Percentiles rank a stretch among this genome's conserved stretches.
phyloP scores from a whole-genome alignment of 2,329 filamentous ascomycete species.

The Epichloe brachyelytri region DNA sequence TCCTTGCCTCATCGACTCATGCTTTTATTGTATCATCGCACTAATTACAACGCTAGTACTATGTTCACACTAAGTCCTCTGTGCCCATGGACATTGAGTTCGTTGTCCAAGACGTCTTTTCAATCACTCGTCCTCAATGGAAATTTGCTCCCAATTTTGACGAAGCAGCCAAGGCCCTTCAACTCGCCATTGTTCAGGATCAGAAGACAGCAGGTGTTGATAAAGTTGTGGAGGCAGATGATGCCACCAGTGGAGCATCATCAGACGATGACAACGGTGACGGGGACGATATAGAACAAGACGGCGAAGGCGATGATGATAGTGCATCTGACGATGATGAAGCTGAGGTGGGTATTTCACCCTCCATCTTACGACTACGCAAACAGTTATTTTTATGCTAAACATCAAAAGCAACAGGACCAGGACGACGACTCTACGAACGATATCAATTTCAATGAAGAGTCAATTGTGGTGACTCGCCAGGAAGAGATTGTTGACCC shows the following conservation, averaged over 20 bases:
- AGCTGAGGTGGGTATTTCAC: constrained; percentile 31
- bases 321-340: constrained; percentile 49
- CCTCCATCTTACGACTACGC: not conserved
- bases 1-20: not conserved
- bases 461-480: constrained; percentile 82
- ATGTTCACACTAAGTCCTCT: constrained; percentile 78
- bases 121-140: constrained; percentile 80
- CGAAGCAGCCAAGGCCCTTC: constrained; percentile 73
- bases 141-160: constrained; percentile 69
- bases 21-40: not conserved
- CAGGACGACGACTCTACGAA: constrained; percentile 34
- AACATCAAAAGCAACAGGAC: constrained; percentile 24
- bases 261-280: constrained; percentile 68
- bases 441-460: constrained; percentile 62
- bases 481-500: constrained; percentile 85
- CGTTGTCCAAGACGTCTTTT: constrained; percentile 83
- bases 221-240: constrained; percentile 57
- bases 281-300: constrained; percentile 49
- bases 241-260: constrained; percentile 53
- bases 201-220: constrained; percentile 69
- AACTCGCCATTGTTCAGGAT: constrained; percentile 78
- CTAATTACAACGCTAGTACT: constrained; percentile 47
- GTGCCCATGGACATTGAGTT: constrained; percentile 97
- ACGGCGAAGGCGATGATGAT: constrained; percentile 47
- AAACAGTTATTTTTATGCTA: not conserved